phyloP scores from a whole-genome alignment of 176 grass and related monocot genomes.

The Zizania latifolia region DNA sequence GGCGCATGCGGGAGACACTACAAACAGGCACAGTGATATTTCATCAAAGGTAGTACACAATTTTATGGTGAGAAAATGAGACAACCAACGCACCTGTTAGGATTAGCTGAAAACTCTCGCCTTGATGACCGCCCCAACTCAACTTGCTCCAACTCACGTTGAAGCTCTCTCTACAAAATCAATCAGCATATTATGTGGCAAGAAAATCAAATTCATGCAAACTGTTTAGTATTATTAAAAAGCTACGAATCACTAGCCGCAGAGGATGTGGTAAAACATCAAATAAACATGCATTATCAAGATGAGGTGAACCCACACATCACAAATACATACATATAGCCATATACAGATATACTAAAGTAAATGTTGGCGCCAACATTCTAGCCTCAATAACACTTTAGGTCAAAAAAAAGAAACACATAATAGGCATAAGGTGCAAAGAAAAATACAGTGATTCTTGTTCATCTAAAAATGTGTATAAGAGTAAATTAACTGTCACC shows the following conservation, averaged over 20 bases:
- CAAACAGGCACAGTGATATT: not conserved
- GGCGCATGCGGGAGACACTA: not conserved
- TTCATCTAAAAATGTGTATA: not conserved
- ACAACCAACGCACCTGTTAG: constrained; percentile 38
- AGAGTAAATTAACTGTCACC: constrained; percentile 32
- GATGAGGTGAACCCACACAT: not conserved
- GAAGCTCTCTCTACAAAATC: constrained; percentile 68
- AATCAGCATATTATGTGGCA: not conserved
- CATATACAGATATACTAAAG: not conserved
- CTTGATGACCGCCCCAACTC: constrained; percentile 76
- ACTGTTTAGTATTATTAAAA: not conserved
- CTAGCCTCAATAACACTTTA: not conserved
- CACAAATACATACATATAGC: not conserved
- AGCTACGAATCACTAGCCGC: not conserved
- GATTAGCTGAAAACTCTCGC: constrained; percentile 60
- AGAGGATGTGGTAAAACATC: not conserved
- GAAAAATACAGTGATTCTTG: not conserved
- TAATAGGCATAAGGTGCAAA: not conserved
- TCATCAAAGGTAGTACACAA: not conserved
- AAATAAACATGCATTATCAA: not conserved
- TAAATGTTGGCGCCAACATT: not conserved
- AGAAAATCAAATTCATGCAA: not conserved
- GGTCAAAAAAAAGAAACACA: not conserved
- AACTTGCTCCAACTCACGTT: constrained; percentile 83
- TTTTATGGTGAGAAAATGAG: not conserved